Base-by-base conservation (phyloP, 345 rosid genomes). In the Ceriops decandra region DNA sequence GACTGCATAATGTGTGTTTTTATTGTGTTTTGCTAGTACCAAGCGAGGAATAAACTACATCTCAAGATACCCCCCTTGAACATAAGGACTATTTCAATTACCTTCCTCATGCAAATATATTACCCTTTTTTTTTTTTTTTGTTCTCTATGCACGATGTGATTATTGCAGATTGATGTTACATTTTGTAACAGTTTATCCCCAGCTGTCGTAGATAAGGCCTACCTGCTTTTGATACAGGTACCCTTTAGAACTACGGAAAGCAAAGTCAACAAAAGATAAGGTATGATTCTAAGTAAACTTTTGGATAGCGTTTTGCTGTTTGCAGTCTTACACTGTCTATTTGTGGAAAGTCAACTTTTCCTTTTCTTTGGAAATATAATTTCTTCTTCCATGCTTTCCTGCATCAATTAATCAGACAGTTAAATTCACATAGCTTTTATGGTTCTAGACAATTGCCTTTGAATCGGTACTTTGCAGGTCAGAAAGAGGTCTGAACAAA, bases 241-340 rank as follows among this genome's bases (percentile, higher is more conserved):
- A 93, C 65, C 98, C 98, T 6, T 72, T 93, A 76, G 98, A 93
- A 86, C 79, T 93, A 54, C 79, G 98, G 68, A 93, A 90, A 84
- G 97, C 85, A 77, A 90, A 90, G 82, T 85, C 95, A 64, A 80
- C 95, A 64, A 93, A 89, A 79, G 96, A 83, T 76, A 90, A 88
- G 95, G 98, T 93, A 82, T 30, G 67, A 24, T 66, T 58, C n/a
- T 3, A 5, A 42, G 13, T 21, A 68, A 64, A 35, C 35, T 36
- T 66, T 72, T 49, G 52, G 28, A n/a, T 70, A 21, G 33, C 22
- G 3, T 10, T 57, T 66, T 62, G 35, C 62, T 20, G 57, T 66
- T 33, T 36, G 46, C 47, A 47, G 24, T 5, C 51, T 21, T 57
- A 10, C 7, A 3, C 17, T 6, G 19, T 24, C 59, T 56, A 0